These are phyloP conservation scores for Xylariales sp. DNA, from an alignment of 2,329 filamentous ascomycete genomes.

Conservation along the genomic window DNA sequence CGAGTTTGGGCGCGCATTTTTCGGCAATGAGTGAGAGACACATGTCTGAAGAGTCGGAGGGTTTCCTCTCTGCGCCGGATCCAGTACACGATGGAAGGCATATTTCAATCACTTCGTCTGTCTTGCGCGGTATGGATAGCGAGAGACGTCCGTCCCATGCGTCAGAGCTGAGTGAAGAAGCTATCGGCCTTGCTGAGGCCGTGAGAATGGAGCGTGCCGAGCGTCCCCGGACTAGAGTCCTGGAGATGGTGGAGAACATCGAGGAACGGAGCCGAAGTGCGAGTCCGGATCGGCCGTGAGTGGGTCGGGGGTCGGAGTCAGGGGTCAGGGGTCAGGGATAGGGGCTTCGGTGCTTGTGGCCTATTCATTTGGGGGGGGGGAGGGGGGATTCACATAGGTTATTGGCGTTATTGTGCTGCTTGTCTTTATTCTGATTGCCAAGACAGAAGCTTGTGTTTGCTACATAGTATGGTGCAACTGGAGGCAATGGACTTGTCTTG, in stretches of 20 bases:
- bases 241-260: slow-evolving; percentile 52
- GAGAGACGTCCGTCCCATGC: slow-evolving; percentile 23
- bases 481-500: too few species aligned
- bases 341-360: too few species aligned
- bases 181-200: slow-evolving; percentile 37
- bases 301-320: too few species aligned
- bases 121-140: slow-evolving; percentile 16
- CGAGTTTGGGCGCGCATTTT: slow-evolving; percentile 16
- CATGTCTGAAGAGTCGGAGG: not conserved
- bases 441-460: too few species aligned
- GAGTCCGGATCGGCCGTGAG: slow-evolving; percentile 28
- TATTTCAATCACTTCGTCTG: not conserved
- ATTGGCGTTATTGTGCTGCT: too few species aligned
- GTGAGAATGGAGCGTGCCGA: slow-evolving; percentile 31
- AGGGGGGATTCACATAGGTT: too few species aligned
- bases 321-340: too few species aligned
- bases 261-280: slow-evolving; percentile 41
- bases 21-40: slow-evolving; percentile 10
- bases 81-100: not conserved
- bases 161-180: slow-evolving; percentile 30
- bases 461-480: too few species aligned
- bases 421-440: too few species aligned
- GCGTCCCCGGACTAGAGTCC: slow-evolving; percentile 40
- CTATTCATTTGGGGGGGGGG: too few species aligned
- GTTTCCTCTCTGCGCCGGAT: not conserved